Evolutionary conservation across 768 basidiomycete species (phyloP), one percentile per base, ranked within the genome.

Genomic region (Pleurotus ostreatus): DNA sequence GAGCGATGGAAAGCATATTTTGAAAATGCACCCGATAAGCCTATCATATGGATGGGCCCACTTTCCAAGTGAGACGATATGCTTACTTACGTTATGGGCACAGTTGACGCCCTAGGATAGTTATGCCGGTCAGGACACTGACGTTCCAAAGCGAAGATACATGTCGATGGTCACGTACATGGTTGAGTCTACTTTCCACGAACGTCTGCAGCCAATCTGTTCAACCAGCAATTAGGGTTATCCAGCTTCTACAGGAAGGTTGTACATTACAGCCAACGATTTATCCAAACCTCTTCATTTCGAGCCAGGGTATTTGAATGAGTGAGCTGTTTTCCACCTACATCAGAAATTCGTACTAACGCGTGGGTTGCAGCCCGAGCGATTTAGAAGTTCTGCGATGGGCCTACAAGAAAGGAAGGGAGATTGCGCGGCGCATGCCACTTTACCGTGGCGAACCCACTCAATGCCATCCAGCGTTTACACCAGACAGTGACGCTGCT

Each of bases 381-480:
- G 81, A 83, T 61, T 20, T 86, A 6, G 73, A 64, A 0, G 67
- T 76, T 18, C 58, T 85, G 46, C 70, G 70, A 52, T 80, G 80
- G 74, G 71, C 63, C 0, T 87, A 85, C 65, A 88, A 87, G 60
- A 75, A 74, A 54, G 55, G 63, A 3, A 74, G 84, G 2, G 85
- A 88, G 67, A 59, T 82, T 12, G 69, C 72, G 2, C 77, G 86
- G 37, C 79, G 85, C 15, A 82, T 54, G 52, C 40, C 52, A 5
- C 16, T 54, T 30, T 54, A 54, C 26, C 16, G 52, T 13, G 52
- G 52, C 12, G 52, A 54, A 6, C 39, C 43, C 4, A 7, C 20
- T 12, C 43, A 22, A 9, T 37, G 15, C 5, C 38, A 54, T 43
- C 52, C 52, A 5, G 11, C 12, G 3, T 54, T 54, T 22, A 9